These are phyloP conservation scores for Penicillium sp. DNA, from an alignment of 2,329 filamentous ascomycete genomes.

Conservation along the genomic window DNA sequence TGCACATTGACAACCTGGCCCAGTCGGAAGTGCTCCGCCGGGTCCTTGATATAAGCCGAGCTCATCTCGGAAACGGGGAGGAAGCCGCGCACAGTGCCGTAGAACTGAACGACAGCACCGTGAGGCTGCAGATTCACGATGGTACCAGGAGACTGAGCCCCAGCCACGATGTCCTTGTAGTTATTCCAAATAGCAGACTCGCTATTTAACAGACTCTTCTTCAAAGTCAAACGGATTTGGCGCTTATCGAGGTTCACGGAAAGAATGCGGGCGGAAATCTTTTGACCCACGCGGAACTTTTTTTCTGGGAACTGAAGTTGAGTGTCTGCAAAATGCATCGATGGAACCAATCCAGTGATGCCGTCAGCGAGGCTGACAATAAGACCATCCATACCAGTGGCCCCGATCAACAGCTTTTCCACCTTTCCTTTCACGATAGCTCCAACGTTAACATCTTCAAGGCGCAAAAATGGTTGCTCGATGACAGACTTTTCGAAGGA, in stretches of 20 bases:
- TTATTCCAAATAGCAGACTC: conserved; percentile 77
- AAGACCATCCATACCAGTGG: conserved; percentile 76
- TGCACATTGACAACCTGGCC: conserved; percentile 93
- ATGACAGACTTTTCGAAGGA: conserved; percentile 82
- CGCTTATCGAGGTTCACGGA: conserved; percentile 75
- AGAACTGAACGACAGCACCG: conserved; percentile 92
- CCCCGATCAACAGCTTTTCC: conserved; percentile 78
- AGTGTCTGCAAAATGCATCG: conserved; percentile 85
- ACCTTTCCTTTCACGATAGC: conserved; percentile 78
- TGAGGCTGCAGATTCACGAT: conserved; percentile 76
- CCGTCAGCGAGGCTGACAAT: conserved; percentile 83
- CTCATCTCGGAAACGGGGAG: conserved; percentile 97
- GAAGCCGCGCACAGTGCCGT: conserved; percentile 79
- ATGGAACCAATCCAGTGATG: conserved; percentile 84
- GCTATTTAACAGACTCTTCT: conserved; percentile 92
- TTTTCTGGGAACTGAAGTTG: conserved; percentile 90
- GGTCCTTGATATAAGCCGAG: conserved; percentile 89
- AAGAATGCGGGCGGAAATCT: conserved; percentile 82
- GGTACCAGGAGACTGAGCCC: conserved; percentile 80
- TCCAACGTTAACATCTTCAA: conserved; percentile 85
- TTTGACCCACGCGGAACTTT: conserved; percentile 86
- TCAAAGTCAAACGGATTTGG: conserved; percentile 83
- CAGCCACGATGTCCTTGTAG: conserved; percentile 72
- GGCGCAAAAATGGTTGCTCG: conserved; percentile 84
- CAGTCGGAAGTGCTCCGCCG: conserved; percentile 81